Evolutionary conservation across 2,329 filamentous ascomycete genomes (phyloP).

Genomic region (Onygena corvina): DNA sequence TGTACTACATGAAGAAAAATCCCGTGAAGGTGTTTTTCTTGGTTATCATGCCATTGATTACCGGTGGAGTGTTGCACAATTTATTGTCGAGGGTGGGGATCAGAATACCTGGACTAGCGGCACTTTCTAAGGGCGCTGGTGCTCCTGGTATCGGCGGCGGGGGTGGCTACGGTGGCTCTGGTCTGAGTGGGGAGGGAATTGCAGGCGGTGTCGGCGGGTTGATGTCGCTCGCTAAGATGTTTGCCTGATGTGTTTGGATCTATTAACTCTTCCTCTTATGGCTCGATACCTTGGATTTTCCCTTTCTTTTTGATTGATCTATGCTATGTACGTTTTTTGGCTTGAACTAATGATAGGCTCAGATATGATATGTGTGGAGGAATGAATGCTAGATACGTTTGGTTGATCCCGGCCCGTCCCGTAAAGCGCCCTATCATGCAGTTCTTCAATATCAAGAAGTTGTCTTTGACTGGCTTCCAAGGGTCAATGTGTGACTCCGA

Average conservation of each 20-base stretch:
- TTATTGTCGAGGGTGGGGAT: conserved; percentile 70
- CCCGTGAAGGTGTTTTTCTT: conserved; percentile 79
- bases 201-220: conserved; percentile 32
- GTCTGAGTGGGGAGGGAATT: conserved; percentile 17
- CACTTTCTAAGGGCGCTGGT: conserved; percentile 25
- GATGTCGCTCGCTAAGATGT: conserved; percentile 41
- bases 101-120: conserved; percentile 48
- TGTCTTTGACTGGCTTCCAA: too few species aligned
- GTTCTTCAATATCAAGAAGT: too few species aligned
- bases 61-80: conserved; percentile 66
- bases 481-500: too few species aligned
- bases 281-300: conserved; percentile 1
- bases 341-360: background rate
- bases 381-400: too few species aligned
- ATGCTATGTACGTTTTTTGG: too few species aligned
- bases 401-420: too few species aligned
- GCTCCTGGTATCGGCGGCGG: conserved; percentile 16
- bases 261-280: background rate
- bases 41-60: conserved; percentile 76
- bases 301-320: too few species aligned
- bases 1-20: conserved; percentile 69
- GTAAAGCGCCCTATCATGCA: too few species aligned
- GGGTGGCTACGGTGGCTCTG: conserved; percentile 18
- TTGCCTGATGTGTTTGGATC: conserved; percentile 32
- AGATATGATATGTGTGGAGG: too few species aligned